Conservation (phyloP, 2,329 filamentous ascomycete species). For the Aspergillus glaucus region DNA sequence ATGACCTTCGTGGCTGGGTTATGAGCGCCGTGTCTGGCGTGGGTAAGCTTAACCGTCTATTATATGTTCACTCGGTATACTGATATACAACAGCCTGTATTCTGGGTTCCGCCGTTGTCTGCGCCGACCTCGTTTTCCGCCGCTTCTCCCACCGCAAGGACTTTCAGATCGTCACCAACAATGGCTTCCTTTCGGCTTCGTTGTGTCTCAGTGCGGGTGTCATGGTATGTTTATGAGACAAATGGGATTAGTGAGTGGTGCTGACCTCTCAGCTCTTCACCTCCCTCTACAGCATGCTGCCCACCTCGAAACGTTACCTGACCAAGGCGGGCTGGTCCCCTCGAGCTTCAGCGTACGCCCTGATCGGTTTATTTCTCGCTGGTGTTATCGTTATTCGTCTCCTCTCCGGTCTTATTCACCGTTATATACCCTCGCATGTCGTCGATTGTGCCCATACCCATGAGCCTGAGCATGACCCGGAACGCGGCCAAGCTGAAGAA, state of each 20-base stretch:
- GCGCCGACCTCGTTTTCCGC: conserved; percentile 71
- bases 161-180: conserved; percentile 87
- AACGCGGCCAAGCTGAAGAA: conserved; percentile 26
- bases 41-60: conserved; percentile 39
- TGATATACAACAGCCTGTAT: conserved; percentile 44
- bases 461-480: conserved; percentile 23
- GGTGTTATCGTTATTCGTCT: conserved; percentile 43
- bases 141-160: conserved; percentile 64
- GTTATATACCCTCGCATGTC: conserved; percentile 44
- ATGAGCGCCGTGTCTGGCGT: conserved; percentile 79
- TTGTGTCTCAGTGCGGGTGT: conserved; percentile 91
- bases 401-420: conserved; percentile 41
- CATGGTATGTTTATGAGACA: conserved; percentile 56
- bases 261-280: conserved; percentile 66
- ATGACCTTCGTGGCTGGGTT: conserved; percentile 90
- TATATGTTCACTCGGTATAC: background rate
- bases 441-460: conserved; percentile 46
- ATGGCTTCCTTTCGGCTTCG: conserved; percentile 77
- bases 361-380: conserved; percentile 43
- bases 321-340: conserved; percentile 61
- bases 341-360: conserved; percentile 52
- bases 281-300: conserved; percentile 86
- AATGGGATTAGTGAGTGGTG: background rate
- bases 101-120: conserved; percentile 76
- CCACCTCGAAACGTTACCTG: conserved; percentile 74